Conservation (phyloP, 2,329 filamentous ascomycete species). For the Exophiala sideris region DNA sequence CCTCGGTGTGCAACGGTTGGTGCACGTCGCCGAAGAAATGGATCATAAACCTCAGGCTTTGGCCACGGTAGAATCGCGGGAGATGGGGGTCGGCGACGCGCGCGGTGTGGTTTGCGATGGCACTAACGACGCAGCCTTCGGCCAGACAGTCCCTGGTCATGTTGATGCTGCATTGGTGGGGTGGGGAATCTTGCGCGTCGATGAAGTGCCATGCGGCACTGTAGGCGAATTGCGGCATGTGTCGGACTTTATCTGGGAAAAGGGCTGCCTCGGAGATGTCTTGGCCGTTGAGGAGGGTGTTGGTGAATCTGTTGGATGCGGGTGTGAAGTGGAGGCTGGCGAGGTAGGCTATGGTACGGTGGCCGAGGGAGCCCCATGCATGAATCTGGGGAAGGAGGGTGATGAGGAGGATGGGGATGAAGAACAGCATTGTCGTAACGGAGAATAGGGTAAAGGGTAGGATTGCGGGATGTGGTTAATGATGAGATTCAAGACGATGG, state of each 20-base stretch:
- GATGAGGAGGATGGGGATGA: neutral
- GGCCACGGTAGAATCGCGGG: slow-evolving; percentile 32
- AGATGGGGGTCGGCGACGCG: slow-evolving; percentile 39
- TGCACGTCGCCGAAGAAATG: slow-evolving; percentile 67
- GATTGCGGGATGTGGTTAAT: neutral
- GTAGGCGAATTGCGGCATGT: slow-evolving; percentile 28
- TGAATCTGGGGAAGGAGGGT: neutral
- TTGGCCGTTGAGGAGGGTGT: slow-evolving; percentile 26
- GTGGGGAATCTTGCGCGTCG: slow-evolving; percentile 27
- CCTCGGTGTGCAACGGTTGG: slow-evolving; percentile 65
- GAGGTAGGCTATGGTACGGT: slow-evolving; percentile 54
- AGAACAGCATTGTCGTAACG: neutral
- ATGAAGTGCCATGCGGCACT: slow-evolving; percentile 29
- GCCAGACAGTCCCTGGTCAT: slow-evolving; percentile 48
- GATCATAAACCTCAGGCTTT: slow-evolving; percentile 49
- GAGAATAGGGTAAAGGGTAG: neutral
- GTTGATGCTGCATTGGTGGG: slow-evolving; percentile 26
- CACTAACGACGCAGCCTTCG: slow-evolving; percentile 48
- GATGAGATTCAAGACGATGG: neutral
- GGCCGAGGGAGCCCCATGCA: slow-evolving; percentile 53
- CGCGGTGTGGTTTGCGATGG: slow-evolving; percentile 51
- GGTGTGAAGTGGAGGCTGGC: slow-evolving; percentile 34
- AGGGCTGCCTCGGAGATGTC: slow-evolving; percentile 30
- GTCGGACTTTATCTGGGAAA: slow-evolving; percentile 28
- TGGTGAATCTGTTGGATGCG: slow-evolving; percentile 17